Conservation (phyloP, 306 rosid species). For the Prunus padus region DNA sequence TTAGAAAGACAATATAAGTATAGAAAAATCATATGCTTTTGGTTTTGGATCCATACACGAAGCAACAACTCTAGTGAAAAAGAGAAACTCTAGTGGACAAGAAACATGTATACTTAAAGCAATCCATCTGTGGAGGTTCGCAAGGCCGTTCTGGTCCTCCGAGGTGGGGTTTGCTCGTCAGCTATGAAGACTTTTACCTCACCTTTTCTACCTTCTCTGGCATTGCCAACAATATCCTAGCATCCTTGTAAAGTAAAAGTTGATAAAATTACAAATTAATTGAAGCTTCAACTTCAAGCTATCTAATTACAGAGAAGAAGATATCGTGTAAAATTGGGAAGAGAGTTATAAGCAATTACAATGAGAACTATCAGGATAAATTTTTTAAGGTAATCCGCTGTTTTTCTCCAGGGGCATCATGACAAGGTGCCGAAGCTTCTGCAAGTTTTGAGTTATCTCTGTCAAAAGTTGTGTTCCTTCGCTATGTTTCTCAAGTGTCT, state of each 20-base stretch:
- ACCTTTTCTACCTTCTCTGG: slow-evolving; percentile 8
- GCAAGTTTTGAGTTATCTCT: slow-evolving; percentile 45
- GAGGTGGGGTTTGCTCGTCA: background rate
- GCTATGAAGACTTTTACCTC: background rate
- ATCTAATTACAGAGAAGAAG: background rate
- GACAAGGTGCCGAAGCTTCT: slow-evolving; percentile 46
- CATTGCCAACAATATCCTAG: slow-evolving; percentile 1
- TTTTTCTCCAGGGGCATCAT: slow-evolving; percentile 22
- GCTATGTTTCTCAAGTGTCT: slow-evolving; percentile 36
- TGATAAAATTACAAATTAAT: background rate
- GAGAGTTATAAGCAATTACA: background rate
- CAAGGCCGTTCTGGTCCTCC: background rate
- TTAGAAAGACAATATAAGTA: background rate
- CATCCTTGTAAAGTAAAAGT: background rate
- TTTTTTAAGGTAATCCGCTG: slow-evolving; percentile 5
- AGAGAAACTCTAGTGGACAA: background rate
- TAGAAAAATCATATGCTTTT: background rate
- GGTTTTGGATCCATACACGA: background rate
- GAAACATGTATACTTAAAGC: background rate
- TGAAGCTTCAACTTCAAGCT: too few species aligned
- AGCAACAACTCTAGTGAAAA: slow-evolving; percentile 5
- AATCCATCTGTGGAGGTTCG: background rate
- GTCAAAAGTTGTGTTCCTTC: slow-evolving; percentile 52
- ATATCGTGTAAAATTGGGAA: background rate
- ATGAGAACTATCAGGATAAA: slow-evolving; percentile 9